These are phyloP conservation scores for Fusarium sp. DNA, from an alignment of 2,329 filamentous ascomycete species.

Conservation along the genomic window DNA sequence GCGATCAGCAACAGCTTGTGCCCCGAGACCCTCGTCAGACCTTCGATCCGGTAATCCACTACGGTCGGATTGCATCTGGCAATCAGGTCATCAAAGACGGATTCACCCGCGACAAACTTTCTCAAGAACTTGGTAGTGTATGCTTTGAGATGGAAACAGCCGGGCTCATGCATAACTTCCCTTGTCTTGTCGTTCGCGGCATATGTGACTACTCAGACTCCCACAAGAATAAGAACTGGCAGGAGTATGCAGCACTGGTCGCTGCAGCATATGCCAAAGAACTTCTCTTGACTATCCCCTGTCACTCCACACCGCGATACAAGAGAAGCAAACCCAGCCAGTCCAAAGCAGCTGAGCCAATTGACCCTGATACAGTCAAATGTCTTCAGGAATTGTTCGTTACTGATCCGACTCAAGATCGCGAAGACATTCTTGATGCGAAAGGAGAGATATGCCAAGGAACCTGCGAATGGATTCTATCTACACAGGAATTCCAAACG, in stretches of 20 bases:
- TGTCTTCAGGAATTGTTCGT: not conserved
- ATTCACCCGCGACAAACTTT: conserved; percentile 48
- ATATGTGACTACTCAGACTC: conserved; percentile 55
- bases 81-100: conserved; percentile 56
- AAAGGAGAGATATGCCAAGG: not conserved
- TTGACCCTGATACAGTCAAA: rapidly evolving
- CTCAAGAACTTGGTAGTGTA: conserved; percentile 2
- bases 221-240: not conserved
- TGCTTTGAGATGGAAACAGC: conserved; percentile 53
- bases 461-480: not conserved
- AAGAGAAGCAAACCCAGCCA: rapidly evolving
- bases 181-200: conserved; percentile 55
- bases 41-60: not conserved
- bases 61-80: conserved; percentile 47
- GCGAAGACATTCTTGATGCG: not conserved
- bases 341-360: rapidly evolving
- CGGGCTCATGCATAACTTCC: conserved; percentile 45
- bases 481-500: rapidly evolving
- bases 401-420: not conserved
- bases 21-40: rapidly evolving
- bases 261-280: not conserved
- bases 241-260: not conserved
- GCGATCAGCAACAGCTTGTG: not conserved
- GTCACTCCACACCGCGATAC: rapidly evolving
- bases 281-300: rapidly evolving